These are phyloP conservation scores for Xylariaceae sp. DNA, from an alignment of 2,329 filamentous ascomycete species.

Conservation along the genomic window DNA sequence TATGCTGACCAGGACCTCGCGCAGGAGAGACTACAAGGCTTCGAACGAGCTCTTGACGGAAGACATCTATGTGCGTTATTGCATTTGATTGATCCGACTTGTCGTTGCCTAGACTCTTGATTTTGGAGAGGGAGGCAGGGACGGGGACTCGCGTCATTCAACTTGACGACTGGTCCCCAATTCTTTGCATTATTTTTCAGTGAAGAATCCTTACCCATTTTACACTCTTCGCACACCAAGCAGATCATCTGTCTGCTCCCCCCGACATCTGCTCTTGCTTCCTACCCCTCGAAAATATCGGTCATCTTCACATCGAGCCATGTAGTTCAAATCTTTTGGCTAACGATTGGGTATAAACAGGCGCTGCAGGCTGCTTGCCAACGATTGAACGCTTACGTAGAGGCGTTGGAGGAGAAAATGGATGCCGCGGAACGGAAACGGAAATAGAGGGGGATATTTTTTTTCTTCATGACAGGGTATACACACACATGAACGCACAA, in stretches of 20 bases:
- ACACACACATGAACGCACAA: constrained; percentile 1
- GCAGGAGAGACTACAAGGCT: constrained; percentile 81
- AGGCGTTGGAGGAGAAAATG: constrained; percentile 81
- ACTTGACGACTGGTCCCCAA: constrained; percentile 15
- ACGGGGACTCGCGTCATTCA: constrained; percentile 19
- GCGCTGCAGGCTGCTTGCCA: constrained; percentile 87
- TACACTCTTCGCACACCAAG: constrained; percentile 2
- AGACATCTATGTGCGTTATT: constrained; percentile 87
- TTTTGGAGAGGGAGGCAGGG: constrained; percentile 14
- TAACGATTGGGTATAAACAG: constrained; percentile 52
- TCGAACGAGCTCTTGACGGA: constrained; percentile 93
- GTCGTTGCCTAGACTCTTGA: constrained; percentile 28
- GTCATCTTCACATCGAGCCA: constrained; percentile 3
- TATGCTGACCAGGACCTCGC: constrained; percentile 27
- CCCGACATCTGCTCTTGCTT: neutral
- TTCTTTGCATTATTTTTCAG: constrained; percentile 34
- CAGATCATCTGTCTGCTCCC: neutral
- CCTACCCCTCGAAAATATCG: neutral
- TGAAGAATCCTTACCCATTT: constrained; percentile 32
- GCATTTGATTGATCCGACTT: constrained; percentile 46
- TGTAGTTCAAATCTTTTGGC: neutral
- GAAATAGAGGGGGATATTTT: constrained; percentile 54
- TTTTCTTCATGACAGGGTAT: constrained; percentile 13
- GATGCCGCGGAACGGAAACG: constrained; percentile 70
- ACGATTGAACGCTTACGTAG: constrained; percentile 83